Evolutionary conservation across 2,329 filamentous ascomycete species (phyloP).

Genomic region (Cercospora sp.): DNA sequence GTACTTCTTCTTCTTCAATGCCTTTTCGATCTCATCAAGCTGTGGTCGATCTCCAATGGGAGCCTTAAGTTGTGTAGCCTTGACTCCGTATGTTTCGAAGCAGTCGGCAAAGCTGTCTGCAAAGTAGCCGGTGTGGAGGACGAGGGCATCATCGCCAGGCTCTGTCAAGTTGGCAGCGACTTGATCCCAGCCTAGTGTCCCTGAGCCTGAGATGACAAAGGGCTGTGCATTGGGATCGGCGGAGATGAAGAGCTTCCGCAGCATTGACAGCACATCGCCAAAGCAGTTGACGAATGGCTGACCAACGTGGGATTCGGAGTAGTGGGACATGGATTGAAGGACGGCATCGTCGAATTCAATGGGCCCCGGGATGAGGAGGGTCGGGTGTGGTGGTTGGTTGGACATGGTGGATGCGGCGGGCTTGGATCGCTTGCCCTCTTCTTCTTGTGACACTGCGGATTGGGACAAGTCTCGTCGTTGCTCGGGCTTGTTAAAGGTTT

Average conservation of each 20-base stretch:
- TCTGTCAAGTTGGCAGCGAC: slow-evolving; percentile 93
- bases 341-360: slow-evolving; percentile 99
- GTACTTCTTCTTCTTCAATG: slow-evolving; percentile 86
- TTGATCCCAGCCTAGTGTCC: slow-evolving; percentile 94
- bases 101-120: slow-evolving; percentile 93
- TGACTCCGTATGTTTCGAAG: slow-evolving; percentile 85
- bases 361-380: slow-evolving; percentile 92
- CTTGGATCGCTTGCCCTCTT: slow-evolving; percentile 33
- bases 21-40: slow-evolving; percentile 82
- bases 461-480: slow-evolving; percentile 34
- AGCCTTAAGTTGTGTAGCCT: slow-evolving; percentile 85
- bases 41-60: slow-evolving; percentile 86
- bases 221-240: slow-evolving; percentile 80
- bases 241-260: slow-evolving; percentile 93
- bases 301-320: slow-evolving; percentile 92
- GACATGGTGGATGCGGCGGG: slow-evolving; percentile 53
- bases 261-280: slow-evolving; percentile 81
- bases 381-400: slow-evolving; percentile 61
- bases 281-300: slow-evolving; percentile 86
- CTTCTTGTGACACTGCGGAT: slow-evolving; percentile 28
- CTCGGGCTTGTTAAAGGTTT: slow-evolving; percentile 28
- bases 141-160: slow-evolving; percentile 83
- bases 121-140: slow-evolving; percentile 96
- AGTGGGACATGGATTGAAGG: slow-evolving; percentile 91
- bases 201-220: slow-evolving; percentile 90